A percentile compares a stretch with the other conserved stretches of the same genome.
Evolutionary conservation across 306 rosid genomes (phyloP).

Genomic region (Casuarina cunninghamiana): DNA sequence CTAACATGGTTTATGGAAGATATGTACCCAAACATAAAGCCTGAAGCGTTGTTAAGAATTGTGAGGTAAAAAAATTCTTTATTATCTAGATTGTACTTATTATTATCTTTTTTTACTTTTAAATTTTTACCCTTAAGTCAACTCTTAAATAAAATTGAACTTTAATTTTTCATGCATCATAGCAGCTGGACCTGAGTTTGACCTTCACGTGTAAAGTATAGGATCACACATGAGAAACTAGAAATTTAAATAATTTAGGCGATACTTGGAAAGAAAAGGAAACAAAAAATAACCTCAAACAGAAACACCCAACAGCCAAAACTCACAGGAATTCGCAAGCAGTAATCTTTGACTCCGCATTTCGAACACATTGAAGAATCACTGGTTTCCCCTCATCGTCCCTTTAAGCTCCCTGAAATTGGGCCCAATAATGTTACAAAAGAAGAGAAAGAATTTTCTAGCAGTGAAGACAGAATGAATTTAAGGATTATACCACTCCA

Average conservation of each 20-base stretch:
- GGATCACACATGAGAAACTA: neutral
- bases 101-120: too few species aligned
- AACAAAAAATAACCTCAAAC: neutral
- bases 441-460: neutral
- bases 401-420: slow-evolving; percentile 42
- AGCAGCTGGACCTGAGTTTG: too few species aligned
- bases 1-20: too few species aligned
- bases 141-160: too few species aligned
- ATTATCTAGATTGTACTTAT: too few species aligned
- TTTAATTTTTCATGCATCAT: too few species aligned
- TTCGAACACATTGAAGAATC: slow-evolving; percentile 43
- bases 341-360: slow-evolving; percentile 37
- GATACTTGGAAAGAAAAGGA: slow-evolving; percentile 6
- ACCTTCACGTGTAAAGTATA: too few species aligned
- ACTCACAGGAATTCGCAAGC: slow-evolving; percentile 40
- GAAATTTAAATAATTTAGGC: too few species aligned
- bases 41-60: too few species aligned
- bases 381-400: slow-evolving; percentile 41
- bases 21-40: too few species aligned
- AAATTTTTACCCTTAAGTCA: too few species aligned
- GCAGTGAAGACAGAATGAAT: neutral
- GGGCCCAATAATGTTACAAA: neutral
- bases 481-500: slow-evolving; percentile 31
- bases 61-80: too few species aligned
- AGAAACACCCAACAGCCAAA: neutral